Base-by-base conservation (phyloP, 202 grass and related monocot genomes). In the Setaria viridis region DNA sequence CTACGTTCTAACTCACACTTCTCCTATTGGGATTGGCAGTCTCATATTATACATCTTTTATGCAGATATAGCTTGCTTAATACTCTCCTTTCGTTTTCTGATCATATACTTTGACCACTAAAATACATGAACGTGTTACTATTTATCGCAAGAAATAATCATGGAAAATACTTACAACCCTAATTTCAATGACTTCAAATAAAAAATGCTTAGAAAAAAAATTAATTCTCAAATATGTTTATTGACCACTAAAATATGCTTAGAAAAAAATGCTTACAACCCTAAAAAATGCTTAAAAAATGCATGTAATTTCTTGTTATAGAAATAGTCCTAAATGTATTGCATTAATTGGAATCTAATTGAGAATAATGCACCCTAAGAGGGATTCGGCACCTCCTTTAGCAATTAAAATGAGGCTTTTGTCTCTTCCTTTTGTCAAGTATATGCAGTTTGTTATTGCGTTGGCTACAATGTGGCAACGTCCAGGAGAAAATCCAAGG, bases 351-450 rank as follows among this genome's bases (percentile, higher is more conserved):
- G 33, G 9, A 54, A 58, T 9, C 11, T 74, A 3, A n/a, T 45
- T 45, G 19, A 25, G 19, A 76, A 57, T 8, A 45, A 33, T 45
- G 32, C 2, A 1, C 12, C 8, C 35, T 59, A 47, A 30, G 34
- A 62, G 2, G 64, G 17, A 70, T 70, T 42, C 0, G 5, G 1
- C 14, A 43, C 33, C 34, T 63, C 20, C 67, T 65, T 77, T 60
- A 50, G 30, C 43, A 47, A 14, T 56, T 34, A 67, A 57, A 48
- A 67, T 58, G 60, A 13, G 6, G 17, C n/a, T 78, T 70, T 89
- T 85, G 77, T 89, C 87, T 84, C 53, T 85, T 85, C 68, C 82
- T 76, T 76, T 80, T 80, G 76, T 74, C 50, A 80, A 80, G 60
- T 54, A 37, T 49, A 57, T 80, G 20, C 32, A 29, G 70, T 80